Evolutionary conservation across 345 rosid species (phyloP).

Genomic region (Populus alba): DNA sequence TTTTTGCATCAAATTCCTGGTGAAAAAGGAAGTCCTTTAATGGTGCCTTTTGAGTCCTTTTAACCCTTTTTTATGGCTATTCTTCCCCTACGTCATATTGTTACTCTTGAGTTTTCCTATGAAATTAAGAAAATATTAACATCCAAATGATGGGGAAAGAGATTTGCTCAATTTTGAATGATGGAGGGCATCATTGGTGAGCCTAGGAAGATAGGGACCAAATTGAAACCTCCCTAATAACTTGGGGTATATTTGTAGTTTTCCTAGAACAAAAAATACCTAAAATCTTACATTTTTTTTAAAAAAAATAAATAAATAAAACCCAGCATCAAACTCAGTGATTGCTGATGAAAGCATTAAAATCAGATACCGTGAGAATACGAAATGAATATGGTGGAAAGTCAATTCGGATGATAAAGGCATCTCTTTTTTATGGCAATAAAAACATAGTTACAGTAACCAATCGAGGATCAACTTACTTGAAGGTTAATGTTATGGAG

Average conservation of each 20-base stretch:
- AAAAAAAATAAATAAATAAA: too few species aligned
- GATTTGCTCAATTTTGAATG: neutral
- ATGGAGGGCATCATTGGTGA: neutral
- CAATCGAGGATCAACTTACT: too few species aligned
- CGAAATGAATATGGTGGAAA: too few species aligned
- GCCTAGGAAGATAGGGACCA: neutral
- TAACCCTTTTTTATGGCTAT: neutral
- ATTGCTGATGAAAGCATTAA: too few species aligned
- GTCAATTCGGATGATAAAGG: neutral
- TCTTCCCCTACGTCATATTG: too few species aligned
- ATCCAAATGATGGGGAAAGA: neutral
- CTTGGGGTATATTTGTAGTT: neutral
- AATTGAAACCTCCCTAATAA: neutral
- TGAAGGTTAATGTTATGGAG: too few species aligned
- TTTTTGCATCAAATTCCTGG: neutral
- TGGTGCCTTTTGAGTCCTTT: neutral
- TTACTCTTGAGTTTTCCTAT: too few species aligned
- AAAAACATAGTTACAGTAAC: too few species aligned
- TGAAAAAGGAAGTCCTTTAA: neutral
- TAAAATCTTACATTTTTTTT: too few species aligned
- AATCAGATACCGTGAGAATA: too few species aligned
- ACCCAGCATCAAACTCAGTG: too few species aligned
- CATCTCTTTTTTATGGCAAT: neutral
- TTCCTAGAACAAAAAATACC: neutral
- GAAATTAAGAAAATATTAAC: neutral